Percentiles rank a stretch among this genome's conserved stretches.
Conservation (phyloP, 345 rosid genomes). For the Turnera subulata region DNA sequence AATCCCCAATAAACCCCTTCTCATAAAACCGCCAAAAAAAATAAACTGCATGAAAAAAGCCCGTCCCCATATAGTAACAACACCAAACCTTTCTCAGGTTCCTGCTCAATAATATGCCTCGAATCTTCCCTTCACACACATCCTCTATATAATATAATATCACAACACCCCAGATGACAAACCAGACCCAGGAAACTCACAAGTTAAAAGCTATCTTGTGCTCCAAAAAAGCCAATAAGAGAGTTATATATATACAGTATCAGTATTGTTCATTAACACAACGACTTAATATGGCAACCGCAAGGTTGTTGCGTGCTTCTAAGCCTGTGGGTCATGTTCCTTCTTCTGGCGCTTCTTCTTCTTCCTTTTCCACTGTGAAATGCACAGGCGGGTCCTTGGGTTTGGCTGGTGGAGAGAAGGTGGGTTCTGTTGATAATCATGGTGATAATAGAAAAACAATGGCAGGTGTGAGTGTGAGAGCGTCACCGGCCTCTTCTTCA, state of each 20-base stretch:
- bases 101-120: constrained; percentile 36
- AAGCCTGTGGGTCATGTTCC: constrained; percentile 5
- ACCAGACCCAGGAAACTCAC: neutral
- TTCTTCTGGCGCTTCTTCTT: constrained; percentile 17
- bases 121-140: constrained; percentile 39
- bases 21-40: constrained; percentile 11
- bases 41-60: neutral
- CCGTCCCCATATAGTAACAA: constrained; percentile 2
- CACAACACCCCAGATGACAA: neutral
- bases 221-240: too few species aligned
- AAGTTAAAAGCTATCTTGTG: neutral
- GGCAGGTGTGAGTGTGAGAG: constrained; percentile 26
- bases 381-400: constrained; percentile 15
- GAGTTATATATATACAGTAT: too few species aligned
- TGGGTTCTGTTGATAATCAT: constrained; percentile 7
- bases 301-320: constrained; percentile 31
- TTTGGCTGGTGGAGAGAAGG: constrained; percentile 13
- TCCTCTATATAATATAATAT: constrained; percentile 15
- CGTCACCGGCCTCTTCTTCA: constrained; percentile 21
- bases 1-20: constrained; percentile 11
- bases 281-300: constrained; percentile 41
- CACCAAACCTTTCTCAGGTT: too few species aligned
- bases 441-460: constrained; percentile 25
- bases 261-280: too few species aligned
- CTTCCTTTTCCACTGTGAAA: constrained; percentile 15